These are phyloP conservation scores for Aureobasidium leucospermi DNA, from an alignment of 2,329 filamentous ascomycete species.

Conservation along the genomic window DNA sequence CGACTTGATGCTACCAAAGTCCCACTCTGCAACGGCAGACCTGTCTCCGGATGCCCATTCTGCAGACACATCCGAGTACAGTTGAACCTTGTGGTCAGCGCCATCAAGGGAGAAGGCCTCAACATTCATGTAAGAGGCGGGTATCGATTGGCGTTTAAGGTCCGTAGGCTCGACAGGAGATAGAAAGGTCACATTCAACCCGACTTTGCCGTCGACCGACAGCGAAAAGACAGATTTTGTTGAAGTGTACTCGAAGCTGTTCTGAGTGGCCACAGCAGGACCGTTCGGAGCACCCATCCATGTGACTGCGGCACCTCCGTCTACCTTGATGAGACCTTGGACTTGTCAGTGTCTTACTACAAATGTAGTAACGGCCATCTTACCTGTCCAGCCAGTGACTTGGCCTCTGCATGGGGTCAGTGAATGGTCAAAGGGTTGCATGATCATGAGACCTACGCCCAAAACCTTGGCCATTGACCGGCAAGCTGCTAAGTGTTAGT, in stretches of 20 bases:
- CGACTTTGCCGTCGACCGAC: conserved; percentile 53
- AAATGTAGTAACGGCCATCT: neutral
- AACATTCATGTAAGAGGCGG: conserved; percentile 64
- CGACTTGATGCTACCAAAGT: conserved; percentile 34
- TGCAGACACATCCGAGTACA: conserved; percentile 66
- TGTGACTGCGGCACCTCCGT: conserved; percentile 50
- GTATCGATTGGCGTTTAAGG: conserved; percentile 58
- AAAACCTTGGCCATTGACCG: conserved; percentile 63
- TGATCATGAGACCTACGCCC: conserved; percentile 44
- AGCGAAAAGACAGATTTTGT: conserved; percentile 65
- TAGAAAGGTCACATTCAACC: conserved; percentile 62
- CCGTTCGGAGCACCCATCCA: conserved; percentile 58
- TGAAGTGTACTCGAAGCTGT: conserved; percentile 61
- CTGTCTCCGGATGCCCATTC: conserved; percentile 66
- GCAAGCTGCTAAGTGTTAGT: conserved; percentile 37
- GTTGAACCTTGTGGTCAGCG: conserved; percentile 53
- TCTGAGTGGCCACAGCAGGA: conserved; percentile 49
- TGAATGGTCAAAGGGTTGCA: neutral
- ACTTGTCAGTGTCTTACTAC: neutral
- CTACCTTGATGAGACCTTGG: conserved; percentile 57
- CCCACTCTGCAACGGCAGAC: conserved; percentile 53
- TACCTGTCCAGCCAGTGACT: conserved; percentile 19
- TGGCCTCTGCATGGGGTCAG: conserved; percentile 13
- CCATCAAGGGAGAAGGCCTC: conserved; percentile 57
- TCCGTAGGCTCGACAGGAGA: conserved; percentile 64